Evolutionary conservation across 176 grass and related monocot species (phyloP).

Genomic region (Phyllostachys edulis): DNA sequence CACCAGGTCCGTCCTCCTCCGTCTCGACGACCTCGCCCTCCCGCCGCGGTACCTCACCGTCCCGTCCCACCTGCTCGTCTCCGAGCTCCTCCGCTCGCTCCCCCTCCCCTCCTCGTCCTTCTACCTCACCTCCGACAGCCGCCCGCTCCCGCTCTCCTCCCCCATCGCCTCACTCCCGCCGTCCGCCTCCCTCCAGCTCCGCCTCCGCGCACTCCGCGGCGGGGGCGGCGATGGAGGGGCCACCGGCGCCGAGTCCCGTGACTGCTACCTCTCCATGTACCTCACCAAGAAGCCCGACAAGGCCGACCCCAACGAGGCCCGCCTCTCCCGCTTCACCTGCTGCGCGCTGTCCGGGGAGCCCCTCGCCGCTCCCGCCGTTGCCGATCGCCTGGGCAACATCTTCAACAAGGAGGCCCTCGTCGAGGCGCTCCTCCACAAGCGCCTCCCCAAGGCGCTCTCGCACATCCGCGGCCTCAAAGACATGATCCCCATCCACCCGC

Average conservation of each 20-base stretch:
- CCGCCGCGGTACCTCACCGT: constrained; percentile 52
- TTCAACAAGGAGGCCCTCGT: constrained; percentile 99
- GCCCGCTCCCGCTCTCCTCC: constrained; percentile 31
- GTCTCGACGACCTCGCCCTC: constrained; percentile 48
- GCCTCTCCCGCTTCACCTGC: constrained; percentile 87
- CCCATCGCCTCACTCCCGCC: constrained; percentile 31
- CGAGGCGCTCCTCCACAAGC: constrained; percentile 82
- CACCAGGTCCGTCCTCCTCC: constrained; percentile 29
- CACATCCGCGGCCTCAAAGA: constrained; percentile 78
- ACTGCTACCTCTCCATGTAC: constrained; percentile 99
- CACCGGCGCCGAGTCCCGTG: constrained; percentile 94
- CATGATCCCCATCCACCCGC: constrained; percentile 83
- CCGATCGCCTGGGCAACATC: constrained; percentile 78
- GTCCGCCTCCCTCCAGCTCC: constrained; percentile 42
- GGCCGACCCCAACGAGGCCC: constrained; percentile 88
- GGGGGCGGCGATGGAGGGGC: constrained; percentile 93
- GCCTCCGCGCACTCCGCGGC: constrained; percentile 61
- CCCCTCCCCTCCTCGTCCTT: constrained; percentile 39
- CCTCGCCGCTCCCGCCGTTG: constrained; percentile 57
- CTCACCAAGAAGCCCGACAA: constrained; percentile 92
- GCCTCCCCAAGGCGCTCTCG: constrained; percentile 69
- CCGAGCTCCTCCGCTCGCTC: constrained; percentile 50
- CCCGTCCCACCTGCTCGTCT: constrained; percentile 38
- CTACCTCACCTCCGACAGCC: constrained; percentile 71
- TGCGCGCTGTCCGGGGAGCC: constrained; percentile 85